Evolutionary conservation across 179 eudicot genomes (phyloP), one percentile per base, ranked within the genome.

Genomic region (Spergularia azorica): DNA sequence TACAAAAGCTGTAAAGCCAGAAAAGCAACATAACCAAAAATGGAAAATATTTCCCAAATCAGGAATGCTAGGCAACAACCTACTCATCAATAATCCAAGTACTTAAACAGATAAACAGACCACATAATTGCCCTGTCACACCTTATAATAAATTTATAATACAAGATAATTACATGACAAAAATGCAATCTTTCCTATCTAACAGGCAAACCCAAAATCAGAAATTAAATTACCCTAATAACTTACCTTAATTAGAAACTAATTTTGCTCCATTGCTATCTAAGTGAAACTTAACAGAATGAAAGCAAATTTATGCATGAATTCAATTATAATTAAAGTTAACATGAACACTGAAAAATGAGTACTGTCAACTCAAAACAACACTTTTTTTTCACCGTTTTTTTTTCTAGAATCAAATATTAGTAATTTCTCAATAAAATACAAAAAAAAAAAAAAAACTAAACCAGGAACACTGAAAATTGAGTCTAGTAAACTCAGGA

Each of bases 1-100:
- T 61, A 69, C 32, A 73, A 79, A 83, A 70, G 81, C 76, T 77
- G 79, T 43, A 83, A 50, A 76, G 60, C 71, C 76, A 77, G 76
- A 77, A 72, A 74, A 75, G 67, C 68, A 80, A 50, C 16, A 74
- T 38, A 76, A 71, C 76, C 63, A 77, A 69, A 83, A 77, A 73
- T 50, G 76, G 81, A 48, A 77, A 80, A 63, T 59, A 63, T 69
- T 75, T 52, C 79, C 76, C 13, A 77, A 76, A 80, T 72, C 76
- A 56, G 78, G 52, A 50, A 71, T 16, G 63, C 63, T 70, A 5
- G 74, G 67, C 41, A 81, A 77, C 78, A 67, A 54, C 64, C 56
- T 36, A 48, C 54, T 16, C 16, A 43, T 18, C 21, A 63, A 81
- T 63, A 77, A 78, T 63, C 68, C 80, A 67, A 81, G 59, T 73